Conservation (phyloP, 441 rosid species). For the Erodium chrysanthum region DNA sequence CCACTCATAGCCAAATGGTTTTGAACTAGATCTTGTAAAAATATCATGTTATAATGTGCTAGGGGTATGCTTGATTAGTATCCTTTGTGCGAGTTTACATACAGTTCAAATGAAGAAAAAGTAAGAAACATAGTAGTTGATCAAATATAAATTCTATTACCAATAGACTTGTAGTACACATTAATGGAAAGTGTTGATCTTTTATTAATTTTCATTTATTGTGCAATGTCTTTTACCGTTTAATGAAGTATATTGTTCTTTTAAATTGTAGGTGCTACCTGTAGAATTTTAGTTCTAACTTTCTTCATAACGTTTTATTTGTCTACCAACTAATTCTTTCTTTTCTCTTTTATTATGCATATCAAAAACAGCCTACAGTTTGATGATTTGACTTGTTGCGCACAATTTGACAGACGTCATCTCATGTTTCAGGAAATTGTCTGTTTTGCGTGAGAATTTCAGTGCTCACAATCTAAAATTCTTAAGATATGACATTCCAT, state of each 20-base stretch:
- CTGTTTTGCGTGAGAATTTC: slow-evolving; percentile 58
- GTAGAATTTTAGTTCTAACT: not conserved
- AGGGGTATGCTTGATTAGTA: not conserved
- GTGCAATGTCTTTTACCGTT: not conserved
- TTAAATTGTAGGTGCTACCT: not conserved
- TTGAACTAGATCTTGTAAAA: not conserved
- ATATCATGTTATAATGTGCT: not conserved
- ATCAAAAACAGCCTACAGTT: not conserved
- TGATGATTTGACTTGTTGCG: not conserved
- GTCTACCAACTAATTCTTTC: not conserved
- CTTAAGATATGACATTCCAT: slow-evolving; percentile 54
- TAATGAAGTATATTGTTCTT: not conserved
- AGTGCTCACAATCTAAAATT: slow-evolving; percentile 38
- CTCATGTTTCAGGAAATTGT: slow-evolving; percentile 47
- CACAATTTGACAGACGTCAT: slow-evolving; percentile 13
- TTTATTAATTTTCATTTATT: not conserved
- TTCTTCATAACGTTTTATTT: not conserved
- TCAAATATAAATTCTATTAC: not conserved
- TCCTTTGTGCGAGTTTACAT: not conserved
- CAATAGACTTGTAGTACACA: not conserved
- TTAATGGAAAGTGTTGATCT: not conserved
- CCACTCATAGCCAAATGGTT: not conserved
- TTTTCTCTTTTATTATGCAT: not conserved
- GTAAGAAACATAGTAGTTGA: not conserved
- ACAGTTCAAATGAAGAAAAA: not conserved